phyloP scores from a whole-genome alignment of 768 basidiomycete genomes.

The Boletellus emodensis region DNA sequence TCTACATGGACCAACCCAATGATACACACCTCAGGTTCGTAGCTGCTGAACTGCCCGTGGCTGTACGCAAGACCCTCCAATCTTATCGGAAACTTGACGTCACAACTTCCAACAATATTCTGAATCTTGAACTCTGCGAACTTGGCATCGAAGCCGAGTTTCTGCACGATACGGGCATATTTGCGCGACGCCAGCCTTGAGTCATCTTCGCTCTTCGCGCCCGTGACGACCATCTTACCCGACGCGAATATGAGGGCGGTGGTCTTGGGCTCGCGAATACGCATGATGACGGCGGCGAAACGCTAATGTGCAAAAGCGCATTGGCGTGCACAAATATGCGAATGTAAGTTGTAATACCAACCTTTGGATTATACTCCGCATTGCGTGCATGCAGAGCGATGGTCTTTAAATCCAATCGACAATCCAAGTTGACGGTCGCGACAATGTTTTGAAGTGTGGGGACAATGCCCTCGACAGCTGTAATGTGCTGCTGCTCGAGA shows the following conservation, averaged over 20 bases:
- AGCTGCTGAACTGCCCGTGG: constrained; percentile 97
- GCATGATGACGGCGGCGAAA: constrained; percentile 99
- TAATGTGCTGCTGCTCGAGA: constrained; percentile 91
- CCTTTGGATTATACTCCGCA: constrained; percentile 99
- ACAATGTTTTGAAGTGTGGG: constrained; percentile 99
- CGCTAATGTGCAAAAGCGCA: constrained; percentile 77
- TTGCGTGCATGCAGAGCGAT: constrained; percentile 97
- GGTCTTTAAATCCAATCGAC: constrained; percentile 94
- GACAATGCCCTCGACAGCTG: constrained; percentile 95
- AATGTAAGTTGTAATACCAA: constrained; percentile 52
- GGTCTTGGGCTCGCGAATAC: constrained; percentile 99
- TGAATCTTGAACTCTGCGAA: constrained; percentile 99
- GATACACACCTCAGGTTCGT: constrained; percentile 86
- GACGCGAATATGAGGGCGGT: constrained; percentile 99
- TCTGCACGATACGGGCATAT: constrained; percentile 98
- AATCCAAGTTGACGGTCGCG: constrained; percentile 97
- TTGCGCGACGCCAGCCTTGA: constrained; percentile 95
- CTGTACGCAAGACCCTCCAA: constrained; percentile 96
- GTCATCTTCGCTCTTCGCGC: constrained; percentile 98
- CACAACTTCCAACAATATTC: constrained; percentile 97
- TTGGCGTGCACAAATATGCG: constrained; percentile 48
- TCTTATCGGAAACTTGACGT: constrained; percentile 98
- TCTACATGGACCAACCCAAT: neutral
- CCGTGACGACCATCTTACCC: constrained; percentile 99
- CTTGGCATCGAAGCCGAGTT: constrained; percentile 98